Evolutionary conservation across 805 yeast genomes (phyloP).

Genomic region (Kluyveromyces dobzhanskii): DNA sequence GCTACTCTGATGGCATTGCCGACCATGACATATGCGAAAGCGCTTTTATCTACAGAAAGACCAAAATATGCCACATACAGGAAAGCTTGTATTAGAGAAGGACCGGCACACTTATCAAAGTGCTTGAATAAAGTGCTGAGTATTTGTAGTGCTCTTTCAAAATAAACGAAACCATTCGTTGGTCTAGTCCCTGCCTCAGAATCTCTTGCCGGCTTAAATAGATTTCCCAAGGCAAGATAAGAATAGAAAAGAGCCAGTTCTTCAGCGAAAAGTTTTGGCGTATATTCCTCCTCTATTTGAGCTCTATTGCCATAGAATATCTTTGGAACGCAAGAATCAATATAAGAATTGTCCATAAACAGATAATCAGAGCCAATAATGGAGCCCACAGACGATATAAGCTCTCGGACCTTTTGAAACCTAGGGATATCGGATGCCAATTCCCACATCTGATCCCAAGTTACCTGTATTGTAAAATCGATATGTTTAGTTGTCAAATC

Average conservation of each 20-base stretch:
- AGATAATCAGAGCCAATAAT: conserved; percentile 16
- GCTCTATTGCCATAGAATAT: conserved; percentile 6
- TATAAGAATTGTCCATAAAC: conserved; percentile 12
- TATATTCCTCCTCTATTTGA: background rate
- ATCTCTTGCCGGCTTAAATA: conserved; percentile 8
- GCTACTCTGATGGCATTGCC: conserved; percentile 14
- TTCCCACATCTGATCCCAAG: background rate
- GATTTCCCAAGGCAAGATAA: conserved; percentile 14
- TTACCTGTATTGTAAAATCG: background rate
- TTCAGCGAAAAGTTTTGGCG: conserved; percentile 6
- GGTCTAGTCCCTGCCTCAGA: conserved; percentile 5
- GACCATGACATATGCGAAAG: conserved; percentile 11
- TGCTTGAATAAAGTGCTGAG: conserved; percentile 10
- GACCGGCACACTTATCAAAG: conserved; percentile 9
- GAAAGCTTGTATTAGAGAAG: conserved; percentile 11
- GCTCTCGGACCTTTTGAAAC: conserved; percentile 9
- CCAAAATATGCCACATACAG: conserved; percentile 14
- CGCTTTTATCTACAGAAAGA: conserved; percentile 12
- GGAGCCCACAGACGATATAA: conserved; percentile 8
- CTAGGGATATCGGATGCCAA: conserved; percentile 7
- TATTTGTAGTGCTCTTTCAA: conserved; percentile 10
- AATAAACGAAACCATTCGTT: conserved; percentile 10
- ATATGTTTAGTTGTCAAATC: background rate
- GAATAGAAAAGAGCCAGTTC: conserved; percentile 12
- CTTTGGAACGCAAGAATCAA: conserved; percentile 3